Evolutionary conservation across 805 yeast genomes (phyloP), one percentile per base, ranked within the genome.

Genomic region (Candida silvicultrix): DNA sequence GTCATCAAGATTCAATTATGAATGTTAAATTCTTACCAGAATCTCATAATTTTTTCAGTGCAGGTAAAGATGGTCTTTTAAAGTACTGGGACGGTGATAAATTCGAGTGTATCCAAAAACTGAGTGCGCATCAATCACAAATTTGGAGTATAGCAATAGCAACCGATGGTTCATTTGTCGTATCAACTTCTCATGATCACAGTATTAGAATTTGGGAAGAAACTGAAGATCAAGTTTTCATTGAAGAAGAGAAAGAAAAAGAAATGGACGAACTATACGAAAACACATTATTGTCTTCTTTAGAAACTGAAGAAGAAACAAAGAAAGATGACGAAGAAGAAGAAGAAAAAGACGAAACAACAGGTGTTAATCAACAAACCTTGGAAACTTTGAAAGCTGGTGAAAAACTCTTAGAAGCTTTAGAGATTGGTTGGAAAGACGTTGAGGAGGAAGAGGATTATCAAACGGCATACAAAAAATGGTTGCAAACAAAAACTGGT

Each of bases 21-120:
- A 75, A 77, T 52, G 96, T 92, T 28, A 77, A 71, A 49, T 94
- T 94, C 59, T 74, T 89, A 43, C 92, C 95, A 2, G 82, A 80
- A n/a, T 74, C 86, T 14, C 96, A 92, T 62, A 80, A 90, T 63
- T 90, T 94, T 65, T 86, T 94, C 68, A 83, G 95, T 46, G 81
- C 88, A 47, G 83, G 92, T 31, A 94, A 94, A 60, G 99, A 94
- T 66, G 89, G 86, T 14, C 66, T 84, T 49, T 77, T 94, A 46
- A 94, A 94, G 66, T 89, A 89, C 65, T 94, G 99, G 99, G 99
- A 94, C 65, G 99, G 98, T 53, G 95, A 87, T 57, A 94, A 94
- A 66, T 94, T 94, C 64, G 97, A 88, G 56, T 86, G 92, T 64
- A 80, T 94, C 50, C 98, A 94, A 65, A 87, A 85, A 57, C 71